Percentiles rank a stretch among this genome's conserved stretches.
These are phyloP conservation scores for Trichoderma parareesei DNA, from an alignment of 495 filamentous ascomycete species.

Conservation along the genomic window DNA sequence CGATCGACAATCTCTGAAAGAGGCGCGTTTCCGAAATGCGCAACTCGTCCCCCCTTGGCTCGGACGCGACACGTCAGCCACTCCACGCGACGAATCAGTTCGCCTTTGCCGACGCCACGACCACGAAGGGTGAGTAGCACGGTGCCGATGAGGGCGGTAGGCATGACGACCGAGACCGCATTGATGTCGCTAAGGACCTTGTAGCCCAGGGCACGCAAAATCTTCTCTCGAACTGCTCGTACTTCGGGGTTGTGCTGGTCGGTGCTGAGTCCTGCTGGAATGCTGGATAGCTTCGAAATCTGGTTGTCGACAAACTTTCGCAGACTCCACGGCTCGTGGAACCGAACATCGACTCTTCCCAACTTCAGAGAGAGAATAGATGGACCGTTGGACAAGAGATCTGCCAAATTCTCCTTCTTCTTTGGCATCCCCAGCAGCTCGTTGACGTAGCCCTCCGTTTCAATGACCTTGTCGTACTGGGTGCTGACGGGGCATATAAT, in stretches of 20 bases:
- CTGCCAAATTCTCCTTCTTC: slow-evolving; percentile 82
- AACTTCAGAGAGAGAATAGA: slow-evolving; percentile 82
- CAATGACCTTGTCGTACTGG: slow-evolving; percentile 97
- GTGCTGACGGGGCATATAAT: slow-evolving; percentile 92
- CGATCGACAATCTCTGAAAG: slow-evolving; percentile 78
- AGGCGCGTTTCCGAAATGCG: slow-evolving; percentile 77
- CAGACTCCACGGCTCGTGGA: slow-evolving; percentile 91
- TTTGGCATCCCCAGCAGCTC: slow-evolving; percentile 92
- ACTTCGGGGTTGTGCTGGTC: slow-evolving; percentile 36
- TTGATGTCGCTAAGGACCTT: slow-evolving; percentile 92
- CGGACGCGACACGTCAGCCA: slow-evolving; percentile 82
- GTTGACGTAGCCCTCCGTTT: slow-evolving; percentile 92
- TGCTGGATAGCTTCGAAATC: slow-evolving; percentile 39
- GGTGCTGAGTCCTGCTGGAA: slow-evolving; percentile 30
- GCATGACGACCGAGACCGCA: slow-evolving; percentile 93
- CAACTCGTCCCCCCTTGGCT: slow-evolving; percentile 80
- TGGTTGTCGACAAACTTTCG: slow-evolving; percentile 71
- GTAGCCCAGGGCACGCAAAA: slow-evolving; percentile 81
- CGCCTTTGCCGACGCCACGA: slow-evolving; percentile 78
- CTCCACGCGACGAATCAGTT: slow-evolving; percentile 78
- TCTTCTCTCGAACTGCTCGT: slow-evolving; percentile 42
- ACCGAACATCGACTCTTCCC: slow-evolving; percentile 88
- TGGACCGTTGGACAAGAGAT: slow-evolving; percentile 75
- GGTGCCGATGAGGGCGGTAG: slow-evolving; percentile 88
- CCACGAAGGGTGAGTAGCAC: slow-evolving; percentile 87